Conservation (phyloP, 805 yeast species). For the Nakazawaea ishiwadae region DNA sequence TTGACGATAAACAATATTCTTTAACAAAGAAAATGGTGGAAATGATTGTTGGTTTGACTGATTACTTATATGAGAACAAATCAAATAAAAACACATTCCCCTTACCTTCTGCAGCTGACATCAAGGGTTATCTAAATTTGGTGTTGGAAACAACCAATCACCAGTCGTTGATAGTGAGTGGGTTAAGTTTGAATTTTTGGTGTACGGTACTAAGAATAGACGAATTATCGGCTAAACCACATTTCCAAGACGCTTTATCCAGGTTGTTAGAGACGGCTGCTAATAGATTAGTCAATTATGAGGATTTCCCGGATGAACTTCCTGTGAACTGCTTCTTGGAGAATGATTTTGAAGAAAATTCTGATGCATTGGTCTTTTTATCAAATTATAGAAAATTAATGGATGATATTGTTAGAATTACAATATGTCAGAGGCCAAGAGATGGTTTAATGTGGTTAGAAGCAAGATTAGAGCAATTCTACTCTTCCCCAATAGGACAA, state of each 20-base stretch:
- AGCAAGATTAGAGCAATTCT: conserved; percentile 64
- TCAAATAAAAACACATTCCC: conserved; percentile 8
- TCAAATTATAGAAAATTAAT: conserved; percentile 76
- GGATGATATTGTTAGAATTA: conserved; percentile 86
- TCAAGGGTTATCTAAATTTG: conserved; percentile 63
- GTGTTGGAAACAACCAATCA: conserved; percentile 79
- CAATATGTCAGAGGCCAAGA: conserved; percentile 81
- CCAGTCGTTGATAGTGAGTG: conserved; percentile 84
- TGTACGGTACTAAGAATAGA: conserved; percentile 82
- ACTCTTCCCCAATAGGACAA: conserved; percentile 64
- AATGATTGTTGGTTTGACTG: conserved; percentile 84
- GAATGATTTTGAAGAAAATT: conserved; percentile 83
- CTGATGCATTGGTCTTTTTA: conserved; percentile 74
- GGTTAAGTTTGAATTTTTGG: conserved; percentile 92
- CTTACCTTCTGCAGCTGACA: conserved; percentile 43
- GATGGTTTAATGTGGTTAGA: conserved; percentile 83
- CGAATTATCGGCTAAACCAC: conserved; percentile 54
- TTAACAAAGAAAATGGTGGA: conserved; percentile 87
- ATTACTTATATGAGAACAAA: conserved; percentile 47
- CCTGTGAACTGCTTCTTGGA: conserved; percentile 63
- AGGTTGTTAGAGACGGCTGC: conserved; percentile 73
- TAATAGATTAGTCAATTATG: conserved; percentile 70
- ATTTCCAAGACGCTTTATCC: conserved; percentile 55
- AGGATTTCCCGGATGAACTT: conserved; percentile 60
- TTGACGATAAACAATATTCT: conserved; percentile 70